These are phyloP conservation scores for Xanthoparmelia taractica DNA, from an alignment of 495 filamentous ascomycete genomes.

Conservation along the genomic window DNA sequence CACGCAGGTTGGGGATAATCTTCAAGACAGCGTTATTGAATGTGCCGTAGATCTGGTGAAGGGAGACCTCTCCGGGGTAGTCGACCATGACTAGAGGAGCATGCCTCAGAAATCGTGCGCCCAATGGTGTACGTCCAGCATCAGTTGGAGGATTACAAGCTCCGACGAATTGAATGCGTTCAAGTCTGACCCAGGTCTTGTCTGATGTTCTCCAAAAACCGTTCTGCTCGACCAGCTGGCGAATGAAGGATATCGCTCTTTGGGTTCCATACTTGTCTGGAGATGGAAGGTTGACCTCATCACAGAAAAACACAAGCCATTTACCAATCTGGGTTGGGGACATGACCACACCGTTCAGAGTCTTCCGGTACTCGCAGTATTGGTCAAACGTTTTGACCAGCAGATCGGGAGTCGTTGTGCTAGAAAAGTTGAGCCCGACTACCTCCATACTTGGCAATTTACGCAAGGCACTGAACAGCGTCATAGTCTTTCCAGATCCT, in stretches of 20 bases:
- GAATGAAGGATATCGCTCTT: slow-evolving; percentile 90
- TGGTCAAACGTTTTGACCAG: slow-evolving; percentile 99
- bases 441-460: slow-evolving; percentile 98
- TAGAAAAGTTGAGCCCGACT: slow-evolving; percentile 98
- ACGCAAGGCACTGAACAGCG: slow-evolving; percentile 88
- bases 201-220: slow-evolving; percentile 97
- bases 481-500: slow-evolving; percentile 99
- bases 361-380: slow-evolving; percentile 99
- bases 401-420: slow-evolving; percentile 93
- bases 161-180: slow-evolving; percentile 97
- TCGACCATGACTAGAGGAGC: slow-evolving; percentile 98
- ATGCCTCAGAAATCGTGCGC: slow-evolving; percentile 85
- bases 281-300: slow-evolving; percentile 98
- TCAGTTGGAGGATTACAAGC: slow-evolving; percentile 99
- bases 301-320: slow-evolving; percentile 97
- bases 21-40: slow-evolving; percentile 97
- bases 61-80: slow-evolving; percentile 89
- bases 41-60: slow-evolving; percentile 95
- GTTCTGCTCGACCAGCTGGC: slow-evolving; percentile 96
- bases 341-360: slow-evolving; percentile 88
- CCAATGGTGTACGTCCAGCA: slow-evolving; percentile 90
- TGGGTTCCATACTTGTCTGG: slow-evolving; percentile 98
- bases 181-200: slow-evolving; percentile 95
- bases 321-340: slow-evolving; percentile 93
- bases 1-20: slow-evolving; percentile 89